phyloP scores from a whole-genome alignment of 2,329 filamentous ascomycete species.

The Fusarium sp. region DNA sequence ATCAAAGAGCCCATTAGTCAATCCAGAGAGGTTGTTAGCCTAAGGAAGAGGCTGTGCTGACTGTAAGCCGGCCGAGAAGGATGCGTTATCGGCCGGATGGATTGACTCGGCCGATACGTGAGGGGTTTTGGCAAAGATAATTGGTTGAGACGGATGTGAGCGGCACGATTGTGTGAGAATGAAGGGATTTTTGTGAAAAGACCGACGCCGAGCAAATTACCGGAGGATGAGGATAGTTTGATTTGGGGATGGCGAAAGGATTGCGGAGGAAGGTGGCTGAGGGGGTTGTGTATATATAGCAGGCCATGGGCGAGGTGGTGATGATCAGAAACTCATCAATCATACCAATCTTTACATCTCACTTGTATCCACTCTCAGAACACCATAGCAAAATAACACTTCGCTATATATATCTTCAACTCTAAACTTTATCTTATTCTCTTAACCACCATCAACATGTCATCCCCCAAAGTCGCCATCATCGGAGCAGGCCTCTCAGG shows the following conservation, averaged over 20 bases:
- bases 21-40: rapidly evolving
- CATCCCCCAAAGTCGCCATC: conserved; percentile 43
- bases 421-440: rapidly evolving
- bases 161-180: neutral
- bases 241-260: rapidly evolving
- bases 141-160: conserved; percentile 6
- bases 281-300: conserved; percentile 18
- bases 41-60: neutral
- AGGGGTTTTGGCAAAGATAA: neutral
- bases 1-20: neutral
- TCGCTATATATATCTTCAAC: too few relatives aligned
- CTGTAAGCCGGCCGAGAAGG: neutral
- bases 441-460: neutral
- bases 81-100: conserved; percentile 9
- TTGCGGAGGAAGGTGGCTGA: neutral
- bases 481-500: conserved; percentile 58
- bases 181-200: neutral
- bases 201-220: neutral
- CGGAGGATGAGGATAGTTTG: rapidly evolving
- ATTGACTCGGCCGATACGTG: neutral
- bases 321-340: neutral
- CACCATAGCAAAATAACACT: rapidly evolving
- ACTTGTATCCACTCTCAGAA: rapidly evolving
- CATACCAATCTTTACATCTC: rapidly evolving
- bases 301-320: too few relatives aligned